Evolutionary conservation across 176 grass and related monocot genomes (phyloP), one percentile per base, ranked within the genome.

Genomic region (Guadua angustifolia): DNA sequence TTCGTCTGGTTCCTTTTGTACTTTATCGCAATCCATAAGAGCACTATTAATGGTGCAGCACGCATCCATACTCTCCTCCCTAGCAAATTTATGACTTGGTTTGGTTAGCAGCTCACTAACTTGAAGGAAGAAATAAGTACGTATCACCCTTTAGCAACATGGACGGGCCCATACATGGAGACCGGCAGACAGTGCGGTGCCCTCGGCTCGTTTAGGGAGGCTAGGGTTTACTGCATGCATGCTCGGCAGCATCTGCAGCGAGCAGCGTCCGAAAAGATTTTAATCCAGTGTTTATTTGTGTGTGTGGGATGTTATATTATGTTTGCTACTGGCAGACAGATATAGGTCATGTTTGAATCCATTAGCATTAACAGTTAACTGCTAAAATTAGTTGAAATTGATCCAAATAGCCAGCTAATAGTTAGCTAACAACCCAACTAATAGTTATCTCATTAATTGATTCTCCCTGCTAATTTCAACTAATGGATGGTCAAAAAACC

Each of bases 11-110:
- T 21, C 29, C 21, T 53, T 77, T n/a, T 38, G 62, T 57, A 32
- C 21, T 13, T 44, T 32, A 17, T 72, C 56, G 29, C 38, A 19
- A 16, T 21, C 17, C 18, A 46, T 26, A 46, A 45, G 60, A 60
- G 78, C 78, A 77, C 62, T 76, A 82, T 39, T 21, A 65, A 69
- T 61, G 85, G 71, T 3, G 60, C 77, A 67, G 47, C 69, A 44
- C 4, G 60, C 58, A 46, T 22, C 57, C 77, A 33, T 4, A 9
- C 14, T 18, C 15, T 29, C 17, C 19, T 19, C 55, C 19, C 19
- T 5, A 5, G 29, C 16, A 40, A 63, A 46, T 47, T 69, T 38
- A 49, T 66, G 17, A 11, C 11, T 50, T 51, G 0, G 16, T 79
- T 66, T 35, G 45, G 21, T 50, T 35, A 65, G 62, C 33, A 9